These are phyloP conservation scores for Pythium coloratum DNA, from an alignment of 352 stramenopile species.

Conservation along the genomic window DNA sequence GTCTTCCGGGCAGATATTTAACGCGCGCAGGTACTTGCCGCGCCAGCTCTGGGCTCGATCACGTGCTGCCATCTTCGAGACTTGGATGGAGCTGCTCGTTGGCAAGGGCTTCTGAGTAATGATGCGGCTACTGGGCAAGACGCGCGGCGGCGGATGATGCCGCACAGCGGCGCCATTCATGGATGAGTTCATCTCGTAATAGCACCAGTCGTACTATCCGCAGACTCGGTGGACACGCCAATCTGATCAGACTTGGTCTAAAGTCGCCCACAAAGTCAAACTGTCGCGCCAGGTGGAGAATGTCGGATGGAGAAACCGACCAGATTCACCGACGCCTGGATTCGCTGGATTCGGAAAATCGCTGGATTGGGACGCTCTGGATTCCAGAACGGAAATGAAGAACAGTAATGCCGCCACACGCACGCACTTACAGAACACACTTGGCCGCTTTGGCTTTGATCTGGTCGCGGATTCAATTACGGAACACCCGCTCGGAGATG, in stretches of 20 bases:
- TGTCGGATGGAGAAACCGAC: constrained; percentile 1
- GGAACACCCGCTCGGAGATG: not conserved
- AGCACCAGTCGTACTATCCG: not conserved
- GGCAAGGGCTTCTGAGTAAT: constrained; percentile 6
- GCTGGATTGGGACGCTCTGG: not conserved
- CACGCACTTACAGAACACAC: not conserved
- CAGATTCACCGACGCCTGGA: not conserved
- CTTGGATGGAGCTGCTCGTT: constrained; percentile 4
- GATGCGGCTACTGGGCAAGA: not conserved
- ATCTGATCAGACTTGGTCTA: constrained; percentile 1
- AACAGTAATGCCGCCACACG: not conserved
- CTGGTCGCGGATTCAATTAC: not conserved
- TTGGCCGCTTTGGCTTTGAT: not conserved
- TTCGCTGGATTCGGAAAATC: not conserved
- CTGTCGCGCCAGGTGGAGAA: not conserved
- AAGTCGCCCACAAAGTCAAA: too few species aligned
- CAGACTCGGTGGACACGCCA: constrained; percentile 1
- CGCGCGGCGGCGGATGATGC: constrained; percentile 10
- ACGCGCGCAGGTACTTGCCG: constrained; percentile 72
- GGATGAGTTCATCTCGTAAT: constrained; percentile 3
- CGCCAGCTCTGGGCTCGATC: constrained; percentile 59
- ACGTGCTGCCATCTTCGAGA: constrained; percentile 9
- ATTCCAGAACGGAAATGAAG: constrained; percentile 4
- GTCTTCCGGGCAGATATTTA: constrained; percentile 71
- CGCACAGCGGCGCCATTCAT: not conserved